Percentiles rank a stretch among this genome's conserved stretches.
These are phyloP conservation scores for sunflower (Helianthus annuus) DNA, from an alignment of 129 eudicot genomes.

Conservation along the genomic window HanXRQr2.0-SUNRISE NC_035433.2:85261445-85261944, in stretches of 20 bases:
- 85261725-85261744: too few relatives aligned
- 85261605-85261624: constrained; percentile 32
- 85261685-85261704: constrained; percentile 35
- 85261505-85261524: constrained; percentile 36
- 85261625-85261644: constrained; percentile 26
- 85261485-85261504: constrained; percentile 47
- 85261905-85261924: constrained; percentile 5
- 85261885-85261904: constrained; percentile 40
- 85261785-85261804: constrained; percentile 7
- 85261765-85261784: constrained; percentile 18
- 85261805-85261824: constrained; percentile 25
- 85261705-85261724: too few relatives aligned
- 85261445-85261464: constrained; percentile 16
- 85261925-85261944: constrained; percentile 17
- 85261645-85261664: constrained; percentile 46
- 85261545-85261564: constrained; percentile 47
- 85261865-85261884: constrained; percentile 35
- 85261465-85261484: constrained; percentile 52
- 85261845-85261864: constrained; percentile 10
- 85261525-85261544: constrained; percentile 33
- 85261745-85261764: constrained; percentile 35
- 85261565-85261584: constrained; percentile 41
- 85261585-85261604: constrained; percentile 38
- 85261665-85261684: constrained; percentile 36
- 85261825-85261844: neutral